Percentiles rank a stretch among this genome's conserved stretches.
These are phyloP conservation scores for Fusarium haematococcum DNA, from an alignment of 2,329 filamentous ascomycete genomes.

Conservation along the genomic window DNA sequence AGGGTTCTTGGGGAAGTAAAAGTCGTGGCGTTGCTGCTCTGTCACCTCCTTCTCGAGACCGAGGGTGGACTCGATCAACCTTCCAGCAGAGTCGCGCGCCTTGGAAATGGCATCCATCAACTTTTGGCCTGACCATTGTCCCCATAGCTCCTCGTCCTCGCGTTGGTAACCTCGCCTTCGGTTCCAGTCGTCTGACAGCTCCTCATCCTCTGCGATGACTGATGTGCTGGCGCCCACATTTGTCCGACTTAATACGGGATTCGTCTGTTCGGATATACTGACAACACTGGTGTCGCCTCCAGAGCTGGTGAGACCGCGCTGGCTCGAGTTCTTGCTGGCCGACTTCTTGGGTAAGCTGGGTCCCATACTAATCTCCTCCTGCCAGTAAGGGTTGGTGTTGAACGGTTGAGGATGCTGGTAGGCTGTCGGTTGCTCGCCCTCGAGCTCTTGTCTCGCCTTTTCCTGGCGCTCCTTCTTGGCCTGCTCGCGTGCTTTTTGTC, in stretches of 20 bases:
- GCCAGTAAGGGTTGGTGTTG: conserved; percentile 89
- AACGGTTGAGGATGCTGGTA: conserved; percentile 87
- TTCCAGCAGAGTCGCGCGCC: conserved; percentile 66
- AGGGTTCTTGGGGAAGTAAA: conserved; percentile 73
- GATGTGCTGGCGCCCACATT: conserved; percentile 47
- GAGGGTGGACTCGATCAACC: conserved; percentile 64
- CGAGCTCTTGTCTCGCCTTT: conserved; percentile 65
- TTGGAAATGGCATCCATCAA: conserved; percentile 70
- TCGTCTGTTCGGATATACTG: conserved; percentile 55
- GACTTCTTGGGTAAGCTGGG: conserved; percentile 77
- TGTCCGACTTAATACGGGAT: conserved; percentile 51
- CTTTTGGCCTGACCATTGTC: conserved; percentile 69
- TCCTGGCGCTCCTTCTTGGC: conserved; percentile 76
- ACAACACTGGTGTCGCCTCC: conserved; percentile 65
- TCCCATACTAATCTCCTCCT: conserved; percentile 85
- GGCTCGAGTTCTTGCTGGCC: conserved; percentile 67
- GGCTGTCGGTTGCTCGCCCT: conserved; percentile 76
- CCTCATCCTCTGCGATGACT: conserved; percentile 53
- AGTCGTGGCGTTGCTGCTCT: conserved; percentile 67
- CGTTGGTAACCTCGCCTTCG: conserved; percentile 79
- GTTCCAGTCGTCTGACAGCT: conserved; percentile 72
- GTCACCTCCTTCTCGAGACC: conserved; percentile 65
- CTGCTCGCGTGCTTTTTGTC: conserved; percentile 76
- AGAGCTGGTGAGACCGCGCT: conserved; percentile 69
- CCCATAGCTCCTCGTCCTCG: conserved; percentile 90